These are phyloP conservation scores for Candida sp. DNA, from an alignment of 1,139 yeast genomes.

Conservation along the genomic window DNA sequence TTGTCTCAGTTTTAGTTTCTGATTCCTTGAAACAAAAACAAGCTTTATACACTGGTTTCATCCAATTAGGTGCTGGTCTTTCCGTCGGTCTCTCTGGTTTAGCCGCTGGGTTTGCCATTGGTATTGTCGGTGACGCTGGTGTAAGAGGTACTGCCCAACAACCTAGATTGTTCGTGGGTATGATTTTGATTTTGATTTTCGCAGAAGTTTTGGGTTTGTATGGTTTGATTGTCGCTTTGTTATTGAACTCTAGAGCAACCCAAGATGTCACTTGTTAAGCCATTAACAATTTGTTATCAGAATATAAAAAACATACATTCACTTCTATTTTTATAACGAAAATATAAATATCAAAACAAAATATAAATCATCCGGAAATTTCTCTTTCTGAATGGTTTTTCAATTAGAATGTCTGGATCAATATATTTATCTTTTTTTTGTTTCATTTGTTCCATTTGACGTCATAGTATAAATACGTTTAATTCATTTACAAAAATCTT, in stretches of 20 bases:
- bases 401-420: background rate
- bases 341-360: no score
- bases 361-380: no score
- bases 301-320: background rate
- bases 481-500: background rate
- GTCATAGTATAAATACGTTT: background rate
- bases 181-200: constrained; percentile 94
- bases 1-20: constrained; percentile 92
- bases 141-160: constrained; percentile 96
- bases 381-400: no score
- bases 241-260: constrained; percentile 95
- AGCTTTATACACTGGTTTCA: constrained; percentile 76
- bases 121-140: constrained; percentile 99
- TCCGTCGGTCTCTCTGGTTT: constrained; percentile 95
- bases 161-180: constrained; percentile 96
- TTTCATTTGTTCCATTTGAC: no score
- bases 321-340: background rate
- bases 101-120: constrained; percentile 98
- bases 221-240: constrained; percentile 85
- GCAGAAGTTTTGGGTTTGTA: constrained; percentile 98
- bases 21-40: constrained; percentile 87
- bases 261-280: constrained; percentile 81
- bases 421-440: no score
- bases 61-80: constrained; percentile 95
- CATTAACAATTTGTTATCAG: background rate